Evolutionary conservation across 192 early-diverging fungal genomes (phyloP).

Genomic region (Oehlia diaphana): DNA sequence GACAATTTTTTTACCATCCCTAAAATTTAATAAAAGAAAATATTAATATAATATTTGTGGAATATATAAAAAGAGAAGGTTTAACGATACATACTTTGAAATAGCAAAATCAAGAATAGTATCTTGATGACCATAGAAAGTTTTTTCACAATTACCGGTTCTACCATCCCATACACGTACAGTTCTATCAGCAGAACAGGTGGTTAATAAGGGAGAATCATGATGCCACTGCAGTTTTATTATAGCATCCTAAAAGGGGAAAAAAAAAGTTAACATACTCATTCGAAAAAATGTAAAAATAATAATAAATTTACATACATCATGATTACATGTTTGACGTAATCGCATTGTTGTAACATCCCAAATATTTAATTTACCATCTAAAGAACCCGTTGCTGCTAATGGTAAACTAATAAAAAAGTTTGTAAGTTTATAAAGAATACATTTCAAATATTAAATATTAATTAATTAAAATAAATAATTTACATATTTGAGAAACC

Average conservation of each 20-base stretch:
- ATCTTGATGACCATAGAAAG: conserved; percentile 84
- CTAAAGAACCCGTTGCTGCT: conserved; percentile 84
- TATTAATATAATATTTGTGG: not conserved
- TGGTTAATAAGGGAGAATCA: conserved; percentile 67
- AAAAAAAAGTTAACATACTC: not conserved
- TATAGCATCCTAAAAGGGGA: conserved; percentile 66
- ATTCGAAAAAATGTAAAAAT: not conserved
- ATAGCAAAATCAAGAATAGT: conserved; percentile 82
- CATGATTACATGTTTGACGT: conserved; percentile 79
- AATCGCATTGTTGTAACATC: conserved; percentile 82
- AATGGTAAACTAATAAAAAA: conserved; percentile 46
- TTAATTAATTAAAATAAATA: too few species aligned
- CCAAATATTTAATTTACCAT: conserved; percentile 90
- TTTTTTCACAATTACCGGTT: conserved; percentile 75
- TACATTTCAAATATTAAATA: not conserved
- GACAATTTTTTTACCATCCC: conserved; percentile 66
- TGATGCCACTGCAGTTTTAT: conserved; percentile 74
- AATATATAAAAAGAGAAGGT: not conserved
- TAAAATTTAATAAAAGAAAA: conserved; percentile 20
- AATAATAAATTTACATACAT: conserved; percentile 41
- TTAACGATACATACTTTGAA: conserved; percentile 39
- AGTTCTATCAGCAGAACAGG: conserved; percentile 71
- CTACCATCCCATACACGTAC: conserved; percentile 90
- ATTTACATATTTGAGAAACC: conserved; percentile 68
- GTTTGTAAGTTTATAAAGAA: not conserved